Evolutionary conservation across 768 basidiomycete species (phyloP), one percentile per base, ranked within the genome.

Genomic region (Boletus barrowsii): DNA sequence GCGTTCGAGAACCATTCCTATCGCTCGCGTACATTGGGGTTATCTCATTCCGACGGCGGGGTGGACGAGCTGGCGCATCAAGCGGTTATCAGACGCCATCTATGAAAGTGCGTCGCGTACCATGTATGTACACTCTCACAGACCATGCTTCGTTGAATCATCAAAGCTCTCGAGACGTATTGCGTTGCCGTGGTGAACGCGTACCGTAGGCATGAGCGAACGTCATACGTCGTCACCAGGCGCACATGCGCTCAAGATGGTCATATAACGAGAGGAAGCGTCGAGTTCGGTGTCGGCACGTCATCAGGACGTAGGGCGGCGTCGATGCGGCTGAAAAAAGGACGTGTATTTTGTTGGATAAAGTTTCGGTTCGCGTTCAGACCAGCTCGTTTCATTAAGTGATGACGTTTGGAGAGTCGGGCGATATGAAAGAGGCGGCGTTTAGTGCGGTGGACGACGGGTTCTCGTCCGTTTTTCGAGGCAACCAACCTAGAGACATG

Each of bases 181-280:
- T 18, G 26, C 37, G 51, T 63, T 63, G 53, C 61, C 44, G 57
- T 59, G 52, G 54, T 6, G 49, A 55, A 41, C 18, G 42, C 20
- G 49, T 26, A 49, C 24, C 44, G 53, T 41, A 17, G 24, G 30
- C 18, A 41, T n/a, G 42, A 40, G 24, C 10, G 29, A 29, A 29
- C 29, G 29, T 9, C 29, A 29, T 29, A 29, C 29, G 29, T 29
- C 9, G 29, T 29, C 29, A 3, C 39, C 39, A 40, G 15, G 18
- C 39, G 39, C 39, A 39, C 15, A 40, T n/a, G n/a, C 39, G 26
- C 44, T 18, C 30, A 51, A 41, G 42, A 55, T 42, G 47, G 52
- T 36, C 10, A 48, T 30, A 55, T 47, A 10, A 10, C 33, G n/a
- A 9, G 26, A 13, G 11, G 29, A 29, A 32, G 9, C 33, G 24